Conservation (phyloP, 139 green algal genomes). For the Deuterostichococcus epilithicus region DNA sequence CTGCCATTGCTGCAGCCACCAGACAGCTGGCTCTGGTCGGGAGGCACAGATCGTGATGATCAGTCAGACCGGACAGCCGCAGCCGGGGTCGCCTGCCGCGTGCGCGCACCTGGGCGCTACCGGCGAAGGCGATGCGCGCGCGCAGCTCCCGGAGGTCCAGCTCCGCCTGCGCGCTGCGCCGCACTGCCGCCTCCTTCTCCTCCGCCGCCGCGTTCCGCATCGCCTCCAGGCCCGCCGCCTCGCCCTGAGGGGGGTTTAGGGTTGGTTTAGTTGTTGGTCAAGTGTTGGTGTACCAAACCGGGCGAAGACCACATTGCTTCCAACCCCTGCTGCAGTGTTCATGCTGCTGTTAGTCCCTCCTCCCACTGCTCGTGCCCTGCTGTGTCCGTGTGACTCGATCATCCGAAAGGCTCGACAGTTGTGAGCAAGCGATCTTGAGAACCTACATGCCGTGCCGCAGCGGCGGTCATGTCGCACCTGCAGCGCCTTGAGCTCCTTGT, state of each 20-base stretch:
- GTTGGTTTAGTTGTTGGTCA: no score
- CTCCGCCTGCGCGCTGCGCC: slow-evolving; percentile 44
- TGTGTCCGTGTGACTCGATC: no score
- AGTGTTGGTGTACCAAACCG: no score
- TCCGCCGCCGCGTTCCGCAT: slow-evolving; percentile 4
- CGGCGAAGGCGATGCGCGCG: slow-evolving; percentile 16
- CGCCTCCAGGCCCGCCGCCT: neutral
- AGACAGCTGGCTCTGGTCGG: neutral
- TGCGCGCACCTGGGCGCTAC: slow-evolving; percentile 2
- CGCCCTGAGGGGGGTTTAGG: slow-evolving; percentile 11
- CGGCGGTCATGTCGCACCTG: neutral
- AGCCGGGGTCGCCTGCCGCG: no score
- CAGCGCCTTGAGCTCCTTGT: slow-evolving; percentile 51
- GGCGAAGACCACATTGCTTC: no score
- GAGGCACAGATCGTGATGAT: neutral
- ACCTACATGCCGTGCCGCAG: no score
- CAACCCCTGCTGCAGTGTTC: no score
- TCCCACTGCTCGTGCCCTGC: no score
- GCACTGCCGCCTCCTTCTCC: slow-evolving; percentile 40
- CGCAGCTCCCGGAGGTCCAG: slow-evolving; percentile 75
- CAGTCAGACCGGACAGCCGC: slow-evolving; percentile 7
- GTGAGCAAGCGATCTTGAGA: no score
- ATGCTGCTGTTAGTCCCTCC: no score
- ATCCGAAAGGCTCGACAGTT: no score
- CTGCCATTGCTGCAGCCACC: no score